Evolutionary conservation across 2,329 filamentous ascomycete genomes (phyloP), one percentile per base, ranked within the genome.

Genomic region (Polychaeton citri): DNA sequence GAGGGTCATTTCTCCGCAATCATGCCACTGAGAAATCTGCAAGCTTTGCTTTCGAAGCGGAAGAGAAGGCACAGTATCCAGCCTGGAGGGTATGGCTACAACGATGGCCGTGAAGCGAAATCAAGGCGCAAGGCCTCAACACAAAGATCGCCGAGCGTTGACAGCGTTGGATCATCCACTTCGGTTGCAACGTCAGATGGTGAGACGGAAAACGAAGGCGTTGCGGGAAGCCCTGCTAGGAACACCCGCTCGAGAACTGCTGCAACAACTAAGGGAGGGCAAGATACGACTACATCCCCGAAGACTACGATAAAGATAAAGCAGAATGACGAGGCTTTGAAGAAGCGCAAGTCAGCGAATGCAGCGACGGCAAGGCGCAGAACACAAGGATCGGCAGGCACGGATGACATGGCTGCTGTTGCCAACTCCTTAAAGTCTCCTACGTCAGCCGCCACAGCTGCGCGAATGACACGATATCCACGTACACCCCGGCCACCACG

Each of bases 271-370:
- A 62, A 66, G 18, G 54, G 65, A 19, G 79, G 85, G 43, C 39
- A 41, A 30, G 38, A 49, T 13, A 81, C 86, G 45, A 71, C 71
- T 42, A 68, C 71, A 12, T 78, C 80, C 3, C 65, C 74, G 5
- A 74, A 82, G 50, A 73, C 85, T 38, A 93, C 86, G 2, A 94
- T 94, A 44, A 76, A 86, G 26, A 94, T 96, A 51, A 93, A 90
- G 60, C 78, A 88, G 57, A 83, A 79, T 43, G 83, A 94, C 48
- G 83, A 86, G 39, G 72, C 74, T 28, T 63, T 81, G 38, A 71
- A 78, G 43, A 77, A 83, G 55, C 75, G 81, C 39, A 87, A 85
- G 56, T 72, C 79, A 52, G 71, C 70, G 49, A 79, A 75, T 57
- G 65, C 67, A 67, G 19, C 34, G 32, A 19, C 40, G 43, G 36